Conservation (phyloP, 805 yeast genomes). For the Grigorovia jiainica region DNA sequence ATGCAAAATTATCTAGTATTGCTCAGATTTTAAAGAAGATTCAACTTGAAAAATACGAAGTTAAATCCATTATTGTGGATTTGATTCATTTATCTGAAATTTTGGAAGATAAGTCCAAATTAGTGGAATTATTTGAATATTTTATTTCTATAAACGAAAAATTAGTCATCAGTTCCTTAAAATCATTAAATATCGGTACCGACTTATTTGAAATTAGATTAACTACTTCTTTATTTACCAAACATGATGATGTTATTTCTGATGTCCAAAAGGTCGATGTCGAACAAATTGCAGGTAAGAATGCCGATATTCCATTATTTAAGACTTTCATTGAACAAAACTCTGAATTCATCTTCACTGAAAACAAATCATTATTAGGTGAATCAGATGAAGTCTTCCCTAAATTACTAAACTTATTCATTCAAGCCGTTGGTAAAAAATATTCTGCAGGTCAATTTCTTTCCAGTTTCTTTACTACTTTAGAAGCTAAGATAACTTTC, state of each 20-base stretch:
- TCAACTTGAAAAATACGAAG: slow-evolving; percentile 30
- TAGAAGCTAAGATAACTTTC: slow-evolving; percentile 46
- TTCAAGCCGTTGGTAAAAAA: slow-evolving; percentile 34
- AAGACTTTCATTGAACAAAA: slow-evolving; percentile 26
- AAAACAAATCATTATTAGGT: slow-evolving; percentile 26
- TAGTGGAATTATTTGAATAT: slow-evolving; percentile 33
- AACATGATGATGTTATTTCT: slow-evolving; percentile 20
- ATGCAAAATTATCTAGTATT: slow-evolving; percentile 29
- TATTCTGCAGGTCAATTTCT: slow-evolving; percentile 28
- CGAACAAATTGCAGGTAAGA: slow-evolving; percentile 20
- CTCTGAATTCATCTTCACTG: slow-evolving; percentile 21
- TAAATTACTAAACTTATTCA: slow-evolving; percentile 33
- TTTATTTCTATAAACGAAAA: slow-evolving; percentile 31
- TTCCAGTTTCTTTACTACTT: slow-evolving; percentile 30
- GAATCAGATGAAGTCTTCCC: slow-evolving; percentile 33
- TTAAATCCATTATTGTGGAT: slow-evolving; percentile 31
- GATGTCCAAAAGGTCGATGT: slow-evolving; percentile 24
- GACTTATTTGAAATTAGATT: slow-evolving; percentile 54
- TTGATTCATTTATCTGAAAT: slow-evolving; percentile 31
- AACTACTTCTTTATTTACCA: slow-evolving; percentile 47
- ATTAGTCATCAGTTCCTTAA: slow-evolving; percentile 32
- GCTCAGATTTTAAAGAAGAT: slow-evolving; percentile 30
- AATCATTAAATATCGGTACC: slow-evolving; percentile 28
- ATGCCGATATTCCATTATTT: slow-evolving; percentile 16
- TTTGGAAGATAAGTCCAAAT: slow-evolving; percentile 31